A percentile compares a stretch with the other conserved stretches of the same genome.
These are phyloP conservation scores for Sarocladium kiliense DNA, from an alignment of 2,329 filamentous ascomycete species.

Conservation along the genomic window DNA sequence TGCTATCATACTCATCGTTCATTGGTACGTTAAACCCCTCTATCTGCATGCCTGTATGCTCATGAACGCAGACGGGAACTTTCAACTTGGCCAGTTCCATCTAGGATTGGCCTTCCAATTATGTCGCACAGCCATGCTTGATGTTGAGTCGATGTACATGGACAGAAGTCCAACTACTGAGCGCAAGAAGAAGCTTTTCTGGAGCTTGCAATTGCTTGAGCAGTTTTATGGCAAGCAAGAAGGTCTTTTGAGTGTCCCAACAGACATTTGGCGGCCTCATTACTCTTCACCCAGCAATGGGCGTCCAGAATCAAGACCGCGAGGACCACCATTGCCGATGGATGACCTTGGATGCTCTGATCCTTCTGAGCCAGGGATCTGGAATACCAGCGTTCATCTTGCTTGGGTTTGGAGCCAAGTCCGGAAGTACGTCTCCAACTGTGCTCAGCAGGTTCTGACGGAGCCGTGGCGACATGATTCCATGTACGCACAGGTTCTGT, in stretches of 20 bases:
- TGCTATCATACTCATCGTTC: conserved; percentile 44
- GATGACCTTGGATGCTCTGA: conserved; percentile 38
- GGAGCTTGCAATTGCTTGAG: conserved; percentile 45
- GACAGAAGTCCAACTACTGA: conserved; percentile 29
- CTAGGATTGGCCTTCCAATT: conserved; percentile 45
- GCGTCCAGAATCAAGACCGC: conserved; percentile 22
- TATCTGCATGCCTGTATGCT: not conserved
- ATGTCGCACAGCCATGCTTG: conserved; percentile 44
- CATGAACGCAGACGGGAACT: conserved; percentile 36
- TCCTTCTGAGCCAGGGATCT: conserved; percentile 39
- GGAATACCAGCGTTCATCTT: conserved; percentile 43
- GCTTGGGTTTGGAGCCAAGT: conserved; percentile 47
- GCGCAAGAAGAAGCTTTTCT: conserved; percentile 44
- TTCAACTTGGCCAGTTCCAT: conserved; percentile 43
- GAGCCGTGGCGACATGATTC: conserved; percentile 49
- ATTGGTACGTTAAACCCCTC: conserved; percentile 30
- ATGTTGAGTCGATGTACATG: conserved; percentile 34
- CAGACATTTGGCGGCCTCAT: conserved; percentile 34
- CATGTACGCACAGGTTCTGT: conserved; percentile 43
- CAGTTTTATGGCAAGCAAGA: conserved; percentile 43
- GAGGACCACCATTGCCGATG: conserved; percentile 35
- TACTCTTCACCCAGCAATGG: conserved; percentile 19
- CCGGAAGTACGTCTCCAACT: conserved; percentile 41
- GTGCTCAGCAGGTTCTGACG: conserved; percentile 38
- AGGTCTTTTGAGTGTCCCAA: conserved; percentile 35